A percentile compares a stretch with the other conserved stretches of the same genome.
Evolutionary conservation across 805 yeast genomes (phyloP).

Genomic region (Candida bentonensis): DNA sequence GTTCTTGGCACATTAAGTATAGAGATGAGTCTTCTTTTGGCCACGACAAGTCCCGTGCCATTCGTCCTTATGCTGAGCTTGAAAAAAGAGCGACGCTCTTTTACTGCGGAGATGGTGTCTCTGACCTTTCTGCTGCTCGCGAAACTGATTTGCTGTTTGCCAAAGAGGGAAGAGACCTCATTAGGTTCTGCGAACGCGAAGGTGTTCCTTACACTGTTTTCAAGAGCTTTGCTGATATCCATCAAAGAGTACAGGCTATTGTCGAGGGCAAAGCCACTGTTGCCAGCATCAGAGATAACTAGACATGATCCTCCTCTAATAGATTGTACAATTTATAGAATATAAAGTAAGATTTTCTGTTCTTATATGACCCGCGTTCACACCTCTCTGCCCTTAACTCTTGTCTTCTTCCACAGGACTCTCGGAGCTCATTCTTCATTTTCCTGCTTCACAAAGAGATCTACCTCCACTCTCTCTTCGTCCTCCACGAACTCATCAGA

Average conservation of each 20-base stretch:
- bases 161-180: constrained; percentile 79
- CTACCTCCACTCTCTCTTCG: no score
- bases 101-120: constrained; percentile 97
- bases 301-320: no score
- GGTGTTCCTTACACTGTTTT: constrained; percentile 77
- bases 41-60: constrained; percentile 84
- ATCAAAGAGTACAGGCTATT: constrained; percentile 42
- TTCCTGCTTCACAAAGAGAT: no score
- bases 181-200: constrained; percentile 69
- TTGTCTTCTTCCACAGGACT: no score
- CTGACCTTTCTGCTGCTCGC: constrained; percentile 87
- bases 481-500: no score
- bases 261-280: constrained; percentile 27
- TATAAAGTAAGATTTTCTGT: no score
- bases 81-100: constrained; percentile 50
- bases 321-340: no score
- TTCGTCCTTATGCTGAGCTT: constrained; percentile 31
- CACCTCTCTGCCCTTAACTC: no score
- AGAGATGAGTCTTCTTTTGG: constrained; percentile 82
- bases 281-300: background rate
- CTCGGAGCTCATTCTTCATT: no score
- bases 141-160: constrained; percentile 92
- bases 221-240: constrained; percentile 60
- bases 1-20: constrained; percentile 72
- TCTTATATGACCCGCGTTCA: no score